Conservation (phyloP, 2,329 filamentous ascomycete species). For the Mycosphaerella arachidis region DNA sequence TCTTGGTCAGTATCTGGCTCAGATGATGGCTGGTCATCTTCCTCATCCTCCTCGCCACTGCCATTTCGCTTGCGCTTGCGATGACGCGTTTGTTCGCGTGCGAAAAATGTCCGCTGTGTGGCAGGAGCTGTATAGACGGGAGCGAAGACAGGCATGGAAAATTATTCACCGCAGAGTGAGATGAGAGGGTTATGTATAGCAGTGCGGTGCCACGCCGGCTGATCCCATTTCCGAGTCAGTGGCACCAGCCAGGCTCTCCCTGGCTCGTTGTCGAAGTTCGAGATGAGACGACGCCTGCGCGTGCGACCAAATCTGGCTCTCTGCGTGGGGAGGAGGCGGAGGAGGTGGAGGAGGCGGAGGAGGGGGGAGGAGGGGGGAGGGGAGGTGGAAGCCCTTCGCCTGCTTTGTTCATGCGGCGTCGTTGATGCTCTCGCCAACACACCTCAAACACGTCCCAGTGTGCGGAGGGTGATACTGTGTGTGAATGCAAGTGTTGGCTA, state of each 20-base stretch:
- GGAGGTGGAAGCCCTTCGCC: neutral
- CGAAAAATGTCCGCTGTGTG: slow-evolving; percentile 23
- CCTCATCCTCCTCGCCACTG: slow-evolving; percentile 16
- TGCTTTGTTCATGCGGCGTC: neutral
- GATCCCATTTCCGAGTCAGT: neutral
- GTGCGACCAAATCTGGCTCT: neutral
- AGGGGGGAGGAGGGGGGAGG: no score
- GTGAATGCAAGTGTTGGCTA: neutral
- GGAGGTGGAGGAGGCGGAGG: no score
- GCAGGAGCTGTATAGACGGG: slow-evolving; percentile 25
- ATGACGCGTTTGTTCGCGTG: slow-evolving; percentile 24
- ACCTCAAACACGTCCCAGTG: no score
- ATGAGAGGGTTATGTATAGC: neutral
- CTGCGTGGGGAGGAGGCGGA: neutral
- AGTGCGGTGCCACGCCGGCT: neutral
- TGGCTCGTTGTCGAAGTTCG: neutral
- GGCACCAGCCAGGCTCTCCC: neutral
- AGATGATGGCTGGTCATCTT: slow-evolving; percentile 5
- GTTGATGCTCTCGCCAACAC: no score
- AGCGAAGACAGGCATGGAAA: slow-evolving; percentile 27
- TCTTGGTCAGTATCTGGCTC: slow-evolving; percentile 5
- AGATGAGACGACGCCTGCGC: neutral
- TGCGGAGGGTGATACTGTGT: neutral
- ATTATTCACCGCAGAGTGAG: neutral
- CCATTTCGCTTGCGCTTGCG: slow-evolving; percentile 26